Base-by-base conservation (phyloP, 306 rosid species). In the Rubus parviflorus region DNA sequence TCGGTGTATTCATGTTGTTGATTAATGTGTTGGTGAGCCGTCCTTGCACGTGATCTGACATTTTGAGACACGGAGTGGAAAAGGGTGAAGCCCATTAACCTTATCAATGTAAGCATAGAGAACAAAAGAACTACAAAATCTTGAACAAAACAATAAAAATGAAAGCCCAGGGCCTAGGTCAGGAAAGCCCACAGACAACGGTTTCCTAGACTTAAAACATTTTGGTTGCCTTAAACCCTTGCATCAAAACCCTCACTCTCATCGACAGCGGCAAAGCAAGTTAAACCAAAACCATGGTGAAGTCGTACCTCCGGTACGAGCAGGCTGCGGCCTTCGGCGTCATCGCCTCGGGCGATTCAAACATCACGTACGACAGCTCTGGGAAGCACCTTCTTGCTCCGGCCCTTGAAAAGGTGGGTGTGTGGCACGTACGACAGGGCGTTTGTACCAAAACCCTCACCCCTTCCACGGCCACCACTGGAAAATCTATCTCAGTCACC, bases 341-440 rank as follows among this genome's bases (percentile, higher is more conserved):
- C 8, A 87, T 95, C 38, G 90, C 82, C 16, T 95, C 98, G 57
- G 84, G 83, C n/a, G 98, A 89, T 0, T 87, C 97, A 0, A 95
- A 92, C 70, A 88, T 95, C 12, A 6, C 88, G 3, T 92, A 86
- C 77, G 93, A 89, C 68, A 83, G 80, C 83, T 89, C 93, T 78
- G 98, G 98, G 52, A 92, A 89, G 75, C 88, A 89, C 81, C 93
- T 95, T 9, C 84, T 95, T n/a, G 86, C 96, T 77, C 97, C 97
- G 48, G 98, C 97, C 3, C 92, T 95, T 53, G 98, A 90, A 77
- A 90, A 88, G 46, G 80, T 95, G 46, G 89, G 88, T 54, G 86
- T 92, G 8, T 95, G 97, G 97, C 90, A 90, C 81, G 96, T 92
- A 52, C 95, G 98, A 2, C 97, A 92, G 64, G 97, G 98, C 75